Conservation (phyloP, 768 basidiomycete species). For the Solioccasus polychromus region DNA sequence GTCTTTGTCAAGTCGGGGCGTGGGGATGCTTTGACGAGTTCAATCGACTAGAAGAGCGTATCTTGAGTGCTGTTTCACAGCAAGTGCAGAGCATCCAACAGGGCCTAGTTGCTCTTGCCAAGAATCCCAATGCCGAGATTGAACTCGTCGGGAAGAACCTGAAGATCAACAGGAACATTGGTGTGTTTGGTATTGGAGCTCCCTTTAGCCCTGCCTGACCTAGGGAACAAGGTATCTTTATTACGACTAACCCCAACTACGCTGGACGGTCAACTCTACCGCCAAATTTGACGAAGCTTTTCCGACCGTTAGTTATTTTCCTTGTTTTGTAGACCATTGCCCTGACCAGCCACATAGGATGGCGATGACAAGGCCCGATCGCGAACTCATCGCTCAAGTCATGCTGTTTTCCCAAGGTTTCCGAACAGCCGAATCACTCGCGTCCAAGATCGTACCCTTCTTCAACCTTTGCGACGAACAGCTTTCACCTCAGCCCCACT, state of each 20-base stretch:
- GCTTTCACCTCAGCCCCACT: constrained; percentile 94
- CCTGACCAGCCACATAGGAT: constrained; percentile 53
- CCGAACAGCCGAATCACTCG: constrained; percentile 95
- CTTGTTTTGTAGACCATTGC: neutral
- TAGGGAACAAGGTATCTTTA: constrained; percentile 76
- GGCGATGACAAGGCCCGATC: constrained; percentile 98
- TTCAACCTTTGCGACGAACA: constrained; percentile 99
- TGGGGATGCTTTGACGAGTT: constrained; percentile 99
- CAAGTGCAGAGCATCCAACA: constrained; percentile 99
- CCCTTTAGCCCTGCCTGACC: constrained; percentile 2
- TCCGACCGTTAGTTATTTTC: constrained; percentile 67
- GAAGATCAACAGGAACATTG: constrained; percentile 92
- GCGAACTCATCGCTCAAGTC: constrained; percentile 98
- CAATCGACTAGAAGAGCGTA: constrained; percentile 97
- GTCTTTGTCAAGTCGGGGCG: constrained; percentile 97
- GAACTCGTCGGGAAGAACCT: constrained; percentile 94
- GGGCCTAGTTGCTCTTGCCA: constrained; percentile 77
- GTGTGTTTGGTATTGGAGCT: constrained; percentile 34
- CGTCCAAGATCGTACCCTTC: constrained; percentile 98
- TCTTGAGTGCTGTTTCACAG: constrained; percentile 96
- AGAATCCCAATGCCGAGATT: constrained; percentile 86
- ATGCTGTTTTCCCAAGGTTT: constrained; percentile 99
- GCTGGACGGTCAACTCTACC: constrained; percentile 92
- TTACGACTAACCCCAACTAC: constrained; percentile 98
- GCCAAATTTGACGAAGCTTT: constrained; percentile 87